These are phyloP conservation scores for Phoma sp. DNA, from an alignment of 2,329 filamentous ascomycete genomes.

Conservation along the genomic window DNA sequence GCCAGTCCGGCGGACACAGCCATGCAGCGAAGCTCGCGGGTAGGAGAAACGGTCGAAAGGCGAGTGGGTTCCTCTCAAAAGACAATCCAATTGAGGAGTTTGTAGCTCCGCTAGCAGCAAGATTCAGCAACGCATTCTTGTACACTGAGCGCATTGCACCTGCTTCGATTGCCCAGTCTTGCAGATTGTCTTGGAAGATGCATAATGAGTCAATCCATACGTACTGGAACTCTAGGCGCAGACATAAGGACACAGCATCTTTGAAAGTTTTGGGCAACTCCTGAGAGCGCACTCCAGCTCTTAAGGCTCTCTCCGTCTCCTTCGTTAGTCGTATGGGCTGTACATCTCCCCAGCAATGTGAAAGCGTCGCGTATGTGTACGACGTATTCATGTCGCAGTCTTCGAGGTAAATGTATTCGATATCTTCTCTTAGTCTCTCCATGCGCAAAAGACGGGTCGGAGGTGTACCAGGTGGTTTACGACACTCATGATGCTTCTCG, in stretches of 20 bases:
- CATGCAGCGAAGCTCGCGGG: not conserved
- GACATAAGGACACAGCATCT: conserved; percentile 11
- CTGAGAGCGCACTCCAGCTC: not conserved
- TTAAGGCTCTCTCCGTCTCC: not conserved
- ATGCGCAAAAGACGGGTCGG: not conserved
- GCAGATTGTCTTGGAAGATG: conserved; percentile 14
- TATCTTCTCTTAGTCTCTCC: not conserved
- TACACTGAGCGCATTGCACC: conserved; percentile 7
- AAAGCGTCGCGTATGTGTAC: not conserved
- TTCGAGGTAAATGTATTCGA: not conserved
- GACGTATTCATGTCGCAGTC: not conserved
- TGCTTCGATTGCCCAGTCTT: conserved; percentile 4
- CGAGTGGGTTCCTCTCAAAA: not conserved
- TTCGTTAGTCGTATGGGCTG: not conserved
- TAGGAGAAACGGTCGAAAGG: not conserved
- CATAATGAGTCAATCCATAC: conserved; percentile 18
- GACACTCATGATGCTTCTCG: not conserved
- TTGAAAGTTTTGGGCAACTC: conserved; percentile 17
- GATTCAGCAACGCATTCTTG: conserved; percentile 1
- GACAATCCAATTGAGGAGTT: not conserved
- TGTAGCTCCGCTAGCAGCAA: conserved; percentile 5
- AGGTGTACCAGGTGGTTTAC: not conserved
- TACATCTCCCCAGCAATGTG: not conserved
- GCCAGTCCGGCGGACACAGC: not conserved
- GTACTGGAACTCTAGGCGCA: not conserved